These are phyloP conservation scores for Heritiera fomes DNA, from an alignment of 345 rosid species.

Conservation along the genomic window DNA sequence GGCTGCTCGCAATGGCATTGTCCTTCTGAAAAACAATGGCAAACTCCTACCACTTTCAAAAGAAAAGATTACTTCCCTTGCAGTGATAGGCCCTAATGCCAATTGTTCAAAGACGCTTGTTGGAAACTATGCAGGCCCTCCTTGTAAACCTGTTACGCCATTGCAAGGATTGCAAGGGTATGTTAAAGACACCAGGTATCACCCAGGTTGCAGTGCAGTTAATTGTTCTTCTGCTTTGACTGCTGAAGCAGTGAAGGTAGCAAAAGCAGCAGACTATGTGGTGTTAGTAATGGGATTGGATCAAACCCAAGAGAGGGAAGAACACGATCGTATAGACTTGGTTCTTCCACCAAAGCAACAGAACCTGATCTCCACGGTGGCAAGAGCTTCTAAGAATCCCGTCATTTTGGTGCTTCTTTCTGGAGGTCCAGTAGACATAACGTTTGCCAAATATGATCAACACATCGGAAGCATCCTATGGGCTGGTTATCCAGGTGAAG, in stretches of 20 bases:
- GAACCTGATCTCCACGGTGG: slow-evolving; percentile 55
- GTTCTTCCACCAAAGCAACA: slow-evolving; percentile 74
- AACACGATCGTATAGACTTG: slow-evolving; percentile 60
- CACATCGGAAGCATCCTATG: slow-evolving; percentile 78
- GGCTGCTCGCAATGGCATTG: slow-evolving; percentile 83
- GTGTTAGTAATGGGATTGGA: slow-evolving; percentile 87
- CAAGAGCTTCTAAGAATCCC: slow-evolving; percentile 68
- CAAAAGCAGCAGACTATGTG: slow-evolving; percentile 60
- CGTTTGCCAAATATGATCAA: slow-evolving; percentile 51
- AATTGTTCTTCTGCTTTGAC: slow-evolving; percentile 54
- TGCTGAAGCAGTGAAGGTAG: slow-evolving; percentile 51
- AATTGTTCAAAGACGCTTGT: slow-evolving; percentile 49
- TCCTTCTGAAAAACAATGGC: slow-evolving; percentile 65
- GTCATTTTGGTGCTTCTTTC: slow-evolving; percentile 64
- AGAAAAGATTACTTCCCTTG: slow-evolving; percentile 47
- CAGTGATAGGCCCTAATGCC: slow-evolving; percentile 86
- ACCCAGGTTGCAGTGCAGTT: slow-evolving; percentile 64
- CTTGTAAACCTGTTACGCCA: slow-evolving; percentile 61
- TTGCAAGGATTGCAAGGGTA: slow-evolving; percentile 57
- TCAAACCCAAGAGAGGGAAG: slow-evolving; percentile 78
- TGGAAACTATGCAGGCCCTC: slow-evolving; percentile 87
- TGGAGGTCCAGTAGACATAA: slow-evolving; percentile 82
- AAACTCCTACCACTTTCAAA: slow-evolving; percentile 60
- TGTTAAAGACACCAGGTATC: slow-evolving; percentile 44
- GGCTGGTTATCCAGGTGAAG: slow-evolving; percentile 98